These are phyloP conservation scores for Macroventuria anomochaeta DNA, from an alignment of 2,329 filamentous ascomycete genomes.

Conservation along the genomic window DNA sequence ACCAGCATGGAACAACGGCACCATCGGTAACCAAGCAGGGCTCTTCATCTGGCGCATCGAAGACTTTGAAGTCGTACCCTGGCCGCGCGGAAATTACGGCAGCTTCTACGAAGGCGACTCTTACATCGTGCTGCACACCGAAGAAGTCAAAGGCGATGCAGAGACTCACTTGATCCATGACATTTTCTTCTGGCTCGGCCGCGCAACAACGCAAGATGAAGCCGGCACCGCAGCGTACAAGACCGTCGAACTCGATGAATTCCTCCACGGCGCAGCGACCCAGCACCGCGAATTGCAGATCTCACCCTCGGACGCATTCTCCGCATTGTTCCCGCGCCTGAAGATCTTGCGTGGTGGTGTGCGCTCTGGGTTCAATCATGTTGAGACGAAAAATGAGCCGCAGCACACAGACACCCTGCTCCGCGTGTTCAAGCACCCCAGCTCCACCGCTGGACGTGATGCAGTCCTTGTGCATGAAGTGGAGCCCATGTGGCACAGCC, in stretches of 20 bases:
- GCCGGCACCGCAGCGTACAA: constrained; percentile 74
- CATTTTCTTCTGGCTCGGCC: constrained; percentile 74
- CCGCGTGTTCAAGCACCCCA: constrained; percentile 66
- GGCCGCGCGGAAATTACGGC: constrained; percentile 64
- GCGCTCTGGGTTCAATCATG: constrained; percentile 67
- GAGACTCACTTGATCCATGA: constrained; percentile 56
- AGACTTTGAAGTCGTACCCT: constrained; percentile 68
- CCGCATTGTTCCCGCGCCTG: constrained; percentile 65
- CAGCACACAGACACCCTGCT: constrained; percentile 61
- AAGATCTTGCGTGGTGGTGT: constrained; percentile 68
- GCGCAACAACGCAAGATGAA: constrained; percentile 71
- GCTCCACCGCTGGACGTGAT: constrained; percentile 52
- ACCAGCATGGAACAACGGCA: constrained; percentile 69
- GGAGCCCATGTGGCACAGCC: constrained; percentile 64
- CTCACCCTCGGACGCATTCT: constrained; percentile 65
- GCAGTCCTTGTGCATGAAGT: constrained; percentile 69
- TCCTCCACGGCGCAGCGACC: constrained; percentile 65
- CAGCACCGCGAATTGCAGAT: constrained; percentile 71
- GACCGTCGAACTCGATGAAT: constrained; percentile 73
- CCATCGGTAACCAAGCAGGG: constrained; percentile 60
- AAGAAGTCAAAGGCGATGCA: constrained; percentile 54
- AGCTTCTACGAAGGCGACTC: constrained; percentile 72
- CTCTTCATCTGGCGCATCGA: constrained; percentile 72
- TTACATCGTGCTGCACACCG: constrained; percentile 69
- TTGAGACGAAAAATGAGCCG: constrained; percentile 57